These are phyloP conservation scores for Cryptomeria japonica DNA, from an alignment of 75 land plant species.

Conservation along the genomic window DNA sequence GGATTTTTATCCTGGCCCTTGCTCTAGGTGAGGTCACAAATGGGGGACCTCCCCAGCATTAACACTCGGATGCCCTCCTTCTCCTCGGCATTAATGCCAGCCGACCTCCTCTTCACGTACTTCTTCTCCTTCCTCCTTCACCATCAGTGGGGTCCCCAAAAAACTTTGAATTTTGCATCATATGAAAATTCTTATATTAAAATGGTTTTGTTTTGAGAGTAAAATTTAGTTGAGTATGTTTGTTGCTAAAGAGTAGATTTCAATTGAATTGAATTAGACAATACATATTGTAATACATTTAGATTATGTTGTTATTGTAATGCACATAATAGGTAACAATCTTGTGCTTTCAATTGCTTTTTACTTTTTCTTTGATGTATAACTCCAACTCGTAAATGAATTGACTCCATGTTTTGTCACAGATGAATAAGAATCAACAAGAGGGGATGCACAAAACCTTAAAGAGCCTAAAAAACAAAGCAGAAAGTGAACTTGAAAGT, in stretches of 20 bases:
- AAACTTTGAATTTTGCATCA: not conserved
- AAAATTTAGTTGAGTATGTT: not conserved
- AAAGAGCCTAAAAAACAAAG: not conserved
- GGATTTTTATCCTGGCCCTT: too few species aligned
- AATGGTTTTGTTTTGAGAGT: not conserved
- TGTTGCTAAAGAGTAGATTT: too few species aligned
- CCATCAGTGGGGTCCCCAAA: too few species aligned
- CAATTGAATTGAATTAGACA: not conserved
- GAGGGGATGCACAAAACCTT: not conserved
- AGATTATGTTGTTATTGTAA: not conserved
- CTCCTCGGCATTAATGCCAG: too few species aligned
- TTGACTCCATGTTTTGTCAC: not conserved
- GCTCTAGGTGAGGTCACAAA: too few species aligned
- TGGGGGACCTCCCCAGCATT: too few species aligned
- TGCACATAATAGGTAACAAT: not conserved
- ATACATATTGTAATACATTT: not conserved
- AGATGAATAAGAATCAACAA: slow-evolving; percentile 4
- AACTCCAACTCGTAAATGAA: not conserved
- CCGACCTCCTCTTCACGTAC: too few species aligned
- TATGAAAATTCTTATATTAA: too few species aligned
- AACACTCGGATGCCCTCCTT: too few species aligned
- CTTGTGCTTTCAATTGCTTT: not conserved
- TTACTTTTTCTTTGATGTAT: not conserved
- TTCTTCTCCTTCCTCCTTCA: too few species aligned
- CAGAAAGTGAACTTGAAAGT: not conserved